phyloP scores from a whole-genome alignment of 2,329 filamentous ascomycete species.

The Cladosporium sp. region DNA sequence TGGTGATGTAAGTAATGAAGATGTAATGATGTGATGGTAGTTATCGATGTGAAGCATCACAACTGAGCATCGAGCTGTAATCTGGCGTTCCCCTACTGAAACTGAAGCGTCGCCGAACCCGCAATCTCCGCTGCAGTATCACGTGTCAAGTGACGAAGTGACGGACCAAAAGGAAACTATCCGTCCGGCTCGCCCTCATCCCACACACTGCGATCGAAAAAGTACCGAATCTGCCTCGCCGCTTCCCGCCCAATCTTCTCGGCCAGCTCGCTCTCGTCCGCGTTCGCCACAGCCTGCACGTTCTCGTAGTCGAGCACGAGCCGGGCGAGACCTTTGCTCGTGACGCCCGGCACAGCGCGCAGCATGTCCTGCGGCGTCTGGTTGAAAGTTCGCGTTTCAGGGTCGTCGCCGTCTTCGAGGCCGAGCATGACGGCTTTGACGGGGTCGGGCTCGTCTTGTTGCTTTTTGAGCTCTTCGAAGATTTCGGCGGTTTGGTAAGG shows the following conservation, averaged over 20 bases:
- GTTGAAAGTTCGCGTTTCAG: constrained; percentile 70
- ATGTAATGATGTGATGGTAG: not conserved
- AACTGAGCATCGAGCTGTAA: too few relatives aligned
- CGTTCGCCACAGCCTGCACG: constrained; percentile 81
- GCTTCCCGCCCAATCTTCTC: constrained; percentile 75
- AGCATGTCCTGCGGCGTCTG: constrained; percentile 90
- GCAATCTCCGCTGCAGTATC: not conserved
- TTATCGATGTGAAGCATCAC: not conserved
- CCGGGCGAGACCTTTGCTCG: constrained; percentile 71
- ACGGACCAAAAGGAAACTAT: constrained; percentile 9
- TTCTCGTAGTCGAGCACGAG: constrained; percentile 73
- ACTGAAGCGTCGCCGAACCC: not conserved
- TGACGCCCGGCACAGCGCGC: constrained; percentile 78
- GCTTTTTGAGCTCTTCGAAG: constrained; percentile 88
- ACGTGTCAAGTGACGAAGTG: constrained; percentile 13
- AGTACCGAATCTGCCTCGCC: constrained; percentile 72
- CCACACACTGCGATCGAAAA: constrained; percentile 71
- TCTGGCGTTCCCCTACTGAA: not conserved
- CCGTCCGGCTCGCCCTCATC: constrained; percentile 40
- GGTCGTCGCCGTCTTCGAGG: constrained; percentile 60
- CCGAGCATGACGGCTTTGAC: constrained; percentile 81
- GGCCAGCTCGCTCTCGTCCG: constrained; percentile 71
- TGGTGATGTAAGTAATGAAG: too few relatives aligned
- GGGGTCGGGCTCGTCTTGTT: constrained; percentile 87
- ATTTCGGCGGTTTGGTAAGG: constrained; percentile 98